phyloP scores from a whole-genome alignment of 345 rosid genomes.

The Durio zibethinus region DNA sequence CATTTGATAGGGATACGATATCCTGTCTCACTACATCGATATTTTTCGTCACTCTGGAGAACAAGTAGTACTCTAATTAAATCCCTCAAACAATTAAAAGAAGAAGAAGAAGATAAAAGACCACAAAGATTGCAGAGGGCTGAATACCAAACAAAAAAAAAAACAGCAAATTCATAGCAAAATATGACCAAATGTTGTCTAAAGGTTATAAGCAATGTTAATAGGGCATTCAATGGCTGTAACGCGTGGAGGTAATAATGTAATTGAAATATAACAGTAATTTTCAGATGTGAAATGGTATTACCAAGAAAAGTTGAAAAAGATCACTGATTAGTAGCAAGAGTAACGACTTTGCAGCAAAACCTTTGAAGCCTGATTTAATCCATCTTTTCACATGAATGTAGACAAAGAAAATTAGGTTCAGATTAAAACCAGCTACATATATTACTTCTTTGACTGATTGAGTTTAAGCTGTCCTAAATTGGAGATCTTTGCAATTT shows the following conservation, averaged over 20 bases:
- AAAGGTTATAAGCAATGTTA: neutral
- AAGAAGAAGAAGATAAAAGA: neutral
- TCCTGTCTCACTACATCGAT: slow-evolving; percentile 93
- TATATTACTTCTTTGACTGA: neutral
- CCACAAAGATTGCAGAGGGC: neutral
- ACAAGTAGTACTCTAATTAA: neutral
- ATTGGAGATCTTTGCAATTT: neutral
- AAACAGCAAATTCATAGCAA: neutral
- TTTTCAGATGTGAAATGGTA: neutral
- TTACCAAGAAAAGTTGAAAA: neutral
- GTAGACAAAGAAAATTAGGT: neutral
- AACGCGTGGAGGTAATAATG: neutral
- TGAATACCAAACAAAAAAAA: neutral
- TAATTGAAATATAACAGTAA: neutral
- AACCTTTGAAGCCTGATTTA: neutral
- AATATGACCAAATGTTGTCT: neutral
- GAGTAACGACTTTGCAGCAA: neutral
- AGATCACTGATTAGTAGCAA: neutral
- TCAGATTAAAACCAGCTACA: neutral
- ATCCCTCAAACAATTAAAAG: slow-evolving; percentile 6
- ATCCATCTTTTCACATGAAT: neutral
- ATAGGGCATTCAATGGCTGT: neutral
- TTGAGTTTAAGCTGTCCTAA: neutral
- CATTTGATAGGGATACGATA: slow-evolving; percentile 88
- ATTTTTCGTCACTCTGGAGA: slow-evolving; percentile 59